These are phyloP conservation scores for Antitrichia curtipendula DNA, from an alignment of 225 moss, liverwort and hornwort species.

Conservation along the genomic window DNA sequence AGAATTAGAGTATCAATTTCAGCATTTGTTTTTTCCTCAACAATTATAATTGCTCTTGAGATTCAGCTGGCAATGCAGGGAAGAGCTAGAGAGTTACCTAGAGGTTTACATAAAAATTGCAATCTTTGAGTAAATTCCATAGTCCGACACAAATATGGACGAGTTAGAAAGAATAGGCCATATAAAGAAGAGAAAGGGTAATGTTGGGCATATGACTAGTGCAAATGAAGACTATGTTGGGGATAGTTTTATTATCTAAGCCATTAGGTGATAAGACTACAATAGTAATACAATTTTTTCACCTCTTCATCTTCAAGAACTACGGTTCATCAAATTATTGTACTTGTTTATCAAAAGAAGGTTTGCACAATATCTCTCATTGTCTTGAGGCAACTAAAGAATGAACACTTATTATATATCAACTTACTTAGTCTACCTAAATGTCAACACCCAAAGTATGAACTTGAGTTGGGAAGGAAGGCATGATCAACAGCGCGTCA, in stretches of 20 bases:
- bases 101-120: not conserved
- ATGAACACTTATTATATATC: not conserved
- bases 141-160: not conserved
- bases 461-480: not conserved
- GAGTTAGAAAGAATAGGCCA: not conserved
- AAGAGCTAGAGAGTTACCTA: not conserved
- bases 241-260: not conserved
- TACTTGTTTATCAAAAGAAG: not conserved
- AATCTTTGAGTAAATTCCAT: not conserved
- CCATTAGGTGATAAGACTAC: not conserved
- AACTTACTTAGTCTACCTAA: not conserved
- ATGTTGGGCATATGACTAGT: rapidly evolving
- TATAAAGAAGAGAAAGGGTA: not conserved
- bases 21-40: not conserved
- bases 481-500: not conserved
- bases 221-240: not conserved
- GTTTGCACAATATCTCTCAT: not conserved
- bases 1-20: not conserved
- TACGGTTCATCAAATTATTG: not conserved
- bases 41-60: not conserved
- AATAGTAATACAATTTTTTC: not conserved
- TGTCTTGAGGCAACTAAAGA: not conserved
- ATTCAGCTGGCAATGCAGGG: not conserved
- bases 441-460: not conserved
- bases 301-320: not conserved